Conservation (phyloP, 345 rosid genomes). For the Linum tenue region DNA sequence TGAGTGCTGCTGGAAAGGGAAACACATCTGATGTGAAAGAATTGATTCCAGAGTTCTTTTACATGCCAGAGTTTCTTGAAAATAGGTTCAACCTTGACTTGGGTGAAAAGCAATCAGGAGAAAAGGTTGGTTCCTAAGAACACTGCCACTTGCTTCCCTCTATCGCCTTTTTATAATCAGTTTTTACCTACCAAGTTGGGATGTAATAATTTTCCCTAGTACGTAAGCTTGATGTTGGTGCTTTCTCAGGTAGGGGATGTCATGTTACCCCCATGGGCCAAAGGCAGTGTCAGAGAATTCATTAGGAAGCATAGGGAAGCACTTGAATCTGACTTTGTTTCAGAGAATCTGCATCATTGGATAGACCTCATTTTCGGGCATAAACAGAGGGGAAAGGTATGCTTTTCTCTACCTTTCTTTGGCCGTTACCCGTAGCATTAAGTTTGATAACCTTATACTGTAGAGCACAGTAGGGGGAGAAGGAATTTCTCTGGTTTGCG, state of each 20-base stretch:
- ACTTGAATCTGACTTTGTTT: slow-evolving; percentile 86
- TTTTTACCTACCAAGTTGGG: background rate
- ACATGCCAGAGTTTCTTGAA: slow-evolving; percentile 92
- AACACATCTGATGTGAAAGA: slow-evolving; percentile 99
- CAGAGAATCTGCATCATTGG: slow-evolving; percentile 98
- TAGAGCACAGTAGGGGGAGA: background rate
- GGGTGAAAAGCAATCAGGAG: slow-evolving; percentile 99
- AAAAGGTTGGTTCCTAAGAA: slow-evolving; percentile 56
- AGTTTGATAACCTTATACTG: background rate
- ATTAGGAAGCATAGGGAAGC: slow-evolving; percentile 91
- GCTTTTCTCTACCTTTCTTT: slow-evolving; percentile 6
- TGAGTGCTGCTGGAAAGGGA: slow-evolving; percentile 96
- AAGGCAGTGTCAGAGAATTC: slow-evolving; percentile 87
- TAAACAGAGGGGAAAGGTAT: slow-evolving; percentile 98
- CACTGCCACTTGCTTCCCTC: slow-evolving; percentile 1
- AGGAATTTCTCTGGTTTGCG: background rate
- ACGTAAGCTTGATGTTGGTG: slow-evolving; percentile 4
- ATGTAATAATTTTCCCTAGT: background rate
- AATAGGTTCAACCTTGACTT: slow-evolving; percentile 75
- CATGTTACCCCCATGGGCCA: slow-evolving; percentile 93
- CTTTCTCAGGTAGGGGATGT: slow-evolving; percentile 77
- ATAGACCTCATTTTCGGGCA: slow-evolving; percentile 96
- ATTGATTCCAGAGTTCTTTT: slow-evolving; percentile 95
- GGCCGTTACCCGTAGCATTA: background rate
- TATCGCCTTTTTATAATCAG: slow-evolving; percentile 11